These are phyloP conservation scores for Tillandsia leiboldiana DNA, from an alignment of 176 grass and related monocot genomes.

Conservation along the genomic window DNA sequence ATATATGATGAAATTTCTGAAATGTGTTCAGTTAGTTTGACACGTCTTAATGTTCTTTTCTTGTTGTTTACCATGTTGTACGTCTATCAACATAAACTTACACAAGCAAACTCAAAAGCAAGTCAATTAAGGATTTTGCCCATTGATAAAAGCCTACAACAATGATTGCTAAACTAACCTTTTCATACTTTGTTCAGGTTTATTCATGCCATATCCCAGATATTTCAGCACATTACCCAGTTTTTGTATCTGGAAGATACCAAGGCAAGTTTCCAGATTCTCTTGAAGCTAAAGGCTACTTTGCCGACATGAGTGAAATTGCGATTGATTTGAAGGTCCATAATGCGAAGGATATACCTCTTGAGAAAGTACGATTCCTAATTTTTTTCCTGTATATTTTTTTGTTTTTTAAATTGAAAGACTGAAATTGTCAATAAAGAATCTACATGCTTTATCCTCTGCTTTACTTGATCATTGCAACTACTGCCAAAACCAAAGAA, in stretches of 20 bases:
- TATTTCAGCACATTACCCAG: conserved; percentile 50
- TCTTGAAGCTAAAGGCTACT: conserved; percentile 62
- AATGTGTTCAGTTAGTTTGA: no score
- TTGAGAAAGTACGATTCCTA: conserved; percentile 57
- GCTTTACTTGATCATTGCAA: neutral
- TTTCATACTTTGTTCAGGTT: conserved; percentile 34
- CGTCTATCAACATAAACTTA: no score
- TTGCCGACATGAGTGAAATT: conserved; percentile 77
- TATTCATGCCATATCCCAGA: conserved; percentile 69
- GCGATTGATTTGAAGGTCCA: conserved; percentile 78
- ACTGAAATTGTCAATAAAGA: neutral
- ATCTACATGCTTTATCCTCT: neutral
- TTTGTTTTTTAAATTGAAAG: neutral
- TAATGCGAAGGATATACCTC: conserved; percentile 62
- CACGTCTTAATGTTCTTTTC: no score
- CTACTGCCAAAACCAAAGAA: neutral
- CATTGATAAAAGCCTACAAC: neutral
- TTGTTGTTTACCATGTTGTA: no score
- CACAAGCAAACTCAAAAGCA: neutral
- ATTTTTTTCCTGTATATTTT: conserved; percentile 6
- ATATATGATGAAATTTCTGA: no score
- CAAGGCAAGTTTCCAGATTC: conserved; percentile 60
- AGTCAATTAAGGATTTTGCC: neutral
- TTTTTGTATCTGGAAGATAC: conserved; percentile 79
- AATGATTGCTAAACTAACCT: conserved; percentile 6